Percentiles rank a stretch among this genome's conserved stretches.
Conservation (phyloP, 2,329 filamentous ascomycete genomes). For the Ceratocystis papillata region DNA sequence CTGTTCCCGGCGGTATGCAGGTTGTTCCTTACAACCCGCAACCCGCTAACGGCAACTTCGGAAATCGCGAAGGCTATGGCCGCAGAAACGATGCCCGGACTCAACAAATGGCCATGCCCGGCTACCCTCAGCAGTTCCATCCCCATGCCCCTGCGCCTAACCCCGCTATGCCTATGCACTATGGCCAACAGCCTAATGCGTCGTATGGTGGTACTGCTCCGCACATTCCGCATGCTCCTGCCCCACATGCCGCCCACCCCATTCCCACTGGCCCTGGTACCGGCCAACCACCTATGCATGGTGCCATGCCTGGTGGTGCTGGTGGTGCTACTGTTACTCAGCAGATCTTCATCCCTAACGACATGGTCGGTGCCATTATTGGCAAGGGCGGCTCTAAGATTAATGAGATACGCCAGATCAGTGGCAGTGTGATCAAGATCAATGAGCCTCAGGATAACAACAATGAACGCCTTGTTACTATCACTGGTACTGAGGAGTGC, state of each 20-base stretch:
- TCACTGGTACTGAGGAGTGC: conserved; percentile 94
- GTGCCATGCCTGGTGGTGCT: conserved; percentile 44
- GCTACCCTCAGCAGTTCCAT: conserved; percentile 61
- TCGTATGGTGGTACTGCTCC: conserved; percentile 68
- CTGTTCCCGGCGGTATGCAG: conserved; percentile 94
- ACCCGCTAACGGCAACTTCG: conserved; percentile 74
- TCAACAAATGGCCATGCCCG: conserved; percentile 67
- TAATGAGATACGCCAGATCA: conserved; percentile 95
- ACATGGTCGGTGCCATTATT: conserved; percentile 99
- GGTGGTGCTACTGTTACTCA: conserved; percentile 68
- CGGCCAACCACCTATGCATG: conserved; percentile 59
- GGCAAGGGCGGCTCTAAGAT: conserved; percentile 98
- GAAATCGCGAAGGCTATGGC: conserved; percentile 74
- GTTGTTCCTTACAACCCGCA: conserved; percentile 97
- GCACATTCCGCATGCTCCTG: conserved; percentile 59
- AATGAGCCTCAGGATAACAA: conserved; percentile 98
- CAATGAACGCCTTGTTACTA: conserved; percentile 94
- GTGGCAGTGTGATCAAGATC: conserved; percentile 98
- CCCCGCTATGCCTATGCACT: conserved; percentile 62
- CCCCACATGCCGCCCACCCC: conserved; percentile 47
- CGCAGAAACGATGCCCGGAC: conserved; percentile 61
- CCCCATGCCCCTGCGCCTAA: conserved; percentile 52
- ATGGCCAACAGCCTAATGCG: conserved; percentile 59
- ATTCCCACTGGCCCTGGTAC: conserved; percentile 36
- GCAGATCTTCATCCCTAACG: conserved; percentile 98